Percentiles rank a stretch among this genome's conserved stretches.
These are phyloP conservation scores for Hygrophoropsis aurantiaca DNA, from an alignment of 768 basidiomycete genomes.

Conservation along the genomic window DNA sequence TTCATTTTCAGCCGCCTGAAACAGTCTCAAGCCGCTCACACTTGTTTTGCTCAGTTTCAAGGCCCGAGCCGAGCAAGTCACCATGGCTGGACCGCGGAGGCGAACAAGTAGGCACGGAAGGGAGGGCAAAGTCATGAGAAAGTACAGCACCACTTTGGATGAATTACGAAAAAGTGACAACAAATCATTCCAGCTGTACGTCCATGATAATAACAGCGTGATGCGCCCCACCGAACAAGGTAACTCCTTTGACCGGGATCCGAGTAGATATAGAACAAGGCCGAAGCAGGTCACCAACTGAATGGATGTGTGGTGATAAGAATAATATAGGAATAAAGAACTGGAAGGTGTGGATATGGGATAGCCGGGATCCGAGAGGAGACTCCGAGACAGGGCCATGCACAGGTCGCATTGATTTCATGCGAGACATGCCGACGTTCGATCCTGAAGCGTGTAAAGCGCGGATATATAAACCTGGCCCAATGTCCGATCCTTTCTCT, in stretches of 20 bases:
- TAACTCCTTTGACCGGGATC: background rate
- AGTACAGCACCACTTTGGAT: background rate
- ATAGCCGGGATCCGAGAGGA: background rate
- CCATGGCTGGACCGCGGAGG: background rate
- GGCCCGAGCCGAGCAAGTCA: background rate
- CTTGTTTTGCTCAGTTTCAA: background rate
- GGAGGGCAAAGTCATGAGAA: background rate
- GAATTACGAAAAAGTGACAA: background rate
- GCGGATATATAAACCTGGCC: too few species aligned
- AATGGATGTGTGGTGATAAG: slow-evolving; percentile 3
- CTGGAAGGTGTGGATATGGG: slow-evolving; percentile 1
- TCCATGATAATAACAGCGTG: background rate
- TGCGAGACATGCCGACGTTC: background rate
- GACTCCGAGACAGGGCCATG: background rate
- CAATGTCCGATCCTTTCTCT: too few species aligned
- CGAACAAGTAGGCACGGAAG: background rate
- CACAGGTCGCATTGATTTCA: slow-evolving; percentile 4
- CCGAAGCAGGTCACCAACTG: background rate
- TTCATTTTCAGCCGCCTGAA: too few species aligned
- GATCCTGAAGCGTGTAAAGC: slow-evolving; percentile 6
- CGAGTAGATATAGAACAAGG: background rate
- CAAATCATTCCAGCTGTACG: background rate
- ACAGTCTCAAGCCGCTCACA: background rate
- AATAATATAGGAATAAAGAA: background rate
- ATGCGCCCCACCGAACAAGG: background rate